Evolutionary conservation across 352 stramenopile species (phyloP).

Genomic region (Phytophthora citricola): DNA sequence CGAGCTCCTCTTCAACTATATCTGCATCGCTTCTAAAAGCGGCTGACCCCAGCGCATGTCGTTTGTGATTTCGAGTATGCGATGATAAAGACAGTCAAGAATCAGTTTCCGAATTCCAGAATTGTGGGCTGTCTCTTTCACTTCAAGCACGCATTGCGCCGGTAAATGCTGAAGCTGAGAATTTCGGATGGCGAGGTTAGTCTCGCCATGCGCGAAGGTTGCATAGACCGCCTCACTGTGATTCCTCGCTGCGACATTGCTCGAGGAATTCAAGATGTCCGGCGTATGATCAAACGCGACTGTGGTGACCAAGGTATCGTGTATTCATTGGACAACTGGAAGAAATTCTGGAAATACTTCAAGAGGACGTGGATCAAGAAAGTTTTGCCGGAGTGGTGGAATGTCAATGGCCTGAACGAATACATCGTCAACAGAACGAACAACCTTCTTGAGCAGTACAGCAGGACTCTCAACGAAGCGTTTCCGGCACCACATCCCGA

Average conservation of each 20-base stretch:
- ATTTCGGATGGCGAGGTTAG: constrained; percentile 4
- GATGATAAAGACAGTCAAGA: constrained; percentile 7
- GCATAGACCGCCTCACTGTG: constrained; percentile 3
- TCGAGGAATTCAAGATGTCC: constrained; percentile 2
- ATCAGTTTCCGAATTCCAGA: constrained; percentile 16
- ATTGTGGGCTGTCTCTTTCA: constrained; percentile 14
- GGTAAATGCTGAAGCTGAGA: constrained; percentile 14
- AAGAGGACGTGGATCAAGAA: too few species aligned
- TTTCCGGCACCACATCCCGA: too few species aligned
- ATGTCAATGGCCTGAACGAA: too few species aligned
- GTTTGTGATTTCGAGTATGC: constrained; percentile 17
- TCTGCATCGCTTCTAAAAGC: constrained; percentile 2
- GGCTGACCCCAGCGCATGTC: neutral
- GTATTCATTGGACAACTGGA: constrained; percentile 9
- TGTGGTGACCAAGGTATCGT: neutral
- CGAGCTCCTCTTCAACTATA: neutral
- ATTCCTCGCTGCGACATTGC: neutral
- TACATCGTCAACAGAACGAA: too few species aligned
- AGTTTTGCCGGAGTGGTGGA: too few species aligned
- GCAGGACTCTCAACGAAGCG: too few species aligned
- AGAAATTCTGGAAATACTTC: constrained; percentile 13
- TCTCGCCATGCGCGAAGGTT: constrained; percentile 5
- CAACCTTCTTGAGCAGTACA: too few species aligned
- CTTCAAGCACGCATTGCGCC: constrained; percentile 15
- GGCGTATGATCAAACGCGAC: neutral